Percentiles rank a stretch among this genome's conserved stretches.
phyloP scores from a whole-genome alignment of 2,329 filamentous ascomycete species.

The Allantophomopsis cytisporea region DNA sequence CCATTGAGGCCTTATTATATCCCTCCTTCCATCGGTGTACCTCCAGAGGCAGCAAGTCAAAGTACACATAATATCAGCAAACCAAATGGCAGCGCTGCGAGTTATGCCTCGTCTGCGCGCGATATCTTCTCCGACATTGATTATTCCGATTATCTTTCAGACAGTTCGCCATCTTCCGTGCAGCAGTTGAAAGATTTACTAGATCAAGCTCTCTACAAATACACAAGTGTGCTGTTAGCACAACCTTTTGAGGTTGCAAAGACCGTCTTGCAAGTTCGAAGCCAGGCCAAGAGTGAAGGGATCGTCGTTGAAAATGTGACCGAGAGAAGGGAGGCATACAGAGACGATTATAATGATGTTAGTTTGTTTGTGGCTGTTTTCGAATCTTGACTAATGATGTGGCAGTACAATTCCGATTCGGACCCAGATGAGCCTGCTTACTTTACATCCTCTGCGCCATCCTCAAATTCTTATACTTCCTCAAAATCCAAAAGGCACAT shows the following conservation, averaged over 20 bases:
- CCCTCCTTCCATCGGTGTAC: slow-evolving; percentile 51
- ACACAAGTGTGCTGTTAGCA: slow-evolving; percentile 74
- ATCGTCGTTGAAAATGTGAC: slow-evolving; percentile 6
- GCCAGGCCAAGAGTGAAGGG: slow-evolving; percentile 24
- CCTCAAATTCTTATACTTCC: slow-evolving; percentile 24
- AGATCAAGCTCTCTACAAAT: slow-evolving; percentile 84
- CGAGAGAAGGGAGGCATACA: slow-evolving; percentile 9
- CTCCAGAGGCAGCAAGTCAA: slow-evolving; percentile 20
- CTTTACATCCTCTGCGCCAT: slow-evolving; percentile 52
- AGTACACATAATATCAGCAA: slow-evolving; percentile 18
- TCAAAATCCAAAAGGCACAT: slow-evolving; percentile 20
- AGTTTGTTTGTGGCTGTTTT: neutral
- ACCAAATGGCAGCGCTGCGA: slow-evolving; percentile 24
- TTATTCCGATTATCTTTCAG: slow-evolving; percentile 75
- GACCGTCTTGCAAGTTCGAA: slow-evolving; percentile 70
- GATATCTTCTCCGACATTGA: slow-evolving; percentile 84
- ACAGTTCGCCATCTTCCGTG: slow-evolving; percentile 60
- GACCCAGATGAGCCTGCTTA: slow-evolving; percentile 72
- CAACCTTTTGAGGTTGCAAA: slow-evolving; percentile 98
- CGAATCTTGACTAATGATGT: slow-evolving; percentile 1
- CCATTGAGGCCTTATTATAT: slow-evolving; percentile 47
- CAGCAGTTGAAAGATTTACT: slow-evolving; percentile 65
- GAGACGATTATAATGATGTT: slow-evolving; percentile 14
- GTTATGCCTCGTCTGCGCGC: slow-evolving; percentile 55
- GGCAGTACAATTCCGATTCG: slow-evolving; percentile 40